Percentiles rank a stretch among this genome's conserved stretches.
Conservation (phyloP, 768 basidiomycete genomes). For the Chalciporus chontae region DNA sequence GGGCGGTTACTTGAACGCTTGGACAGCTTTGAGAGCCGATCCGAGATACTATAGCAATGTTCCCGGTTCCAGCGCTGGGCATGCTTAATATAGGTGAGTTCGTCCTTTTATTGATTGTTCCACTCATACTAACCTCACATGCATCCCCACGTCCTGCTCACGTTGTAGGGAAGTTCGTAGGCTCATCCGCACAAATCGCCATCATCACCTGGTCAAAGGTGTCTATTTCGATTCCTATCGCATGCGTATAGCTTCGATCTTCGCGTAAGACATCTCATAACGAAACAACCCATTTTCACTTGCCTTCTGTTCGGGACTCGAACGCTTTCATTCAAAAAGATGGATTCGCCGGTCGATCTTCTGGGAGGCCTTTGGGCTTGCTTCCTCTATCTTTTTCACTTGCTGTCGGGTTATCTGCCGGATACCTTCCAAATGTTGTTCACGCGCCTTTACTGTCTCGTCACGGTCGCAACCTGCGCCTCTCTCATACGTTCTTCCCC, state of each 20-base stretch:
- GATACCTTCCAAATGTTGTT: constrained; percentile 14
- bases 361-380: constrained; percentile 18
- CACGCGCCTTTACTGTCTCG: constrained; percentile 19
- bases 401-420: constrained; percentile 19
- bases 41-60: neutral
- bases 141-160: constrained; percentile 1
- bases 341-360: constrained; percentile 20
- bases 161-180: neutral
- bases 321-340: constrained; percentile 4
- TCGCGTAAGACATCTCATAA: neutral
- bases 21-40: neutral
- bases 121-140: neutral
- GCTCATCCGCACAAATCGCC: neutral
- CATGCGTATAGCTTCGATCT: constrained; percentile 5
- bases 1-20: neutral
- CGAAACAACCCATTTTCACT: neutral
- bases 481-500: constrained; percentile 26
- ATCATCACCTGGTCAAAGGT: constrained; percentile 1
- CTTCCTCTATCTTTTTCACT: constrained; percentile 7
- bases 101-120: neutral
- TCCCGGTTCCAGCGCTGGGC: neutral
- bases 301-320: neutral
- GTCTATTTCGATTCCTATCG: neutral
- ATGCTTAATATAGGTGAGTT: constrained; percentile 12
- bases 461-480: constrained; percentile 17